These are phyloP conservation scores for Chlorella vulgaris DNA, from an alignment of 139 green algal genomes.

Conservation along the genomic window DNA sequence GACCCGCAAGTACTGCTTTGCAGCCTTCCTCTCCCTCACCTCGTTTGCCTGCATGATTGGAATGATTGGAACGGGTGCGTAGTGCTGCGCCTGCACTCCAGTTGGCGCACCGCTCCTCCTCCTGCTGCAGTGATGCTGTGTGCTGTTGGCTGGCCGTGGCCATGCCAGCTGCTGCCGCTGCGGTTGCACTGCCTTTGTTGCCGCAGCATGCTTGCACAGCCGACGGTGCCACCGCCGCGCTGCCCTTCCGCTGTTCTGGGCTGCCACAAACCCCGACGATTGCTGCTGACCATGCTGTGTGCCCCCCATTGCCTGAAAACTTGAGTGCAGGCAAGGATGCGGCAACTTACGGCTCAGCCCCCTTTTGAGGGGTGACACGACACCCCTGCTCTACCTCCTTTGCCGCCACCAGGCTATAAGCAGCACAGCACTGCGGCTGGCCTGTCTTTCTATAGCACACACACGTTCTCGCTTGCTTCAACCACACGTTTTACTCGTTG, in stretches of 20 bases:
- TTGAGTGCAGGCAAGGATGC: conserved; percentile 24
- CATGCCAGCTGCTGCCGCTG: neutral
- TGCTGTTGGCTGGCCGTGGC: neutral
- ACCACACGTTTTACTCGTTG: too few species aligned
- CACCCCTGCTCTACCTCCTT: neutral
- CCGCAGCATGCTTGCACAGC: neutral
- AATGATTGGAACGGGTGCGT: conserved; percentile 9
- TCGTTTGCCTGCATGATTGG: conserved; percentile 36
- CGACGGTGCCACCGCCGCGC: too few species aligned
- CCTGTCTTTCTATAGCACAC: too few species aligned
- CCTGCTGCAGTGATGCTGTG: neutral
- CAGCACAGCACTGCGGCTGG: too few species aligned
- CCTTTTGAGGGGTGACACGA: neutral
- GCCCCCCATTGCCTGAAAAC: too few species aligned
- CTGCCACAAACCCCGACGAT: too few species aligned
- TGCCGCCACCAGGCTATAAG: neutral
- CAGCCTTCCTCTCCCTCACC: conserved; percentile 1
- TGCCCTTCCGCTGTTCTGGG: neutral
- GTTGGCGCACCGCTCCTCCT: neutral
- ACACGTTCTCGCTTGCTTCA: too few species aligned
- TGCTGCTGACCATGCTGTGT: neutral
- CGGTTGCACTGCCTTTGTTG: neutral
- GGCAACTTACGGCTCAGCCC: conserved; percentile 4
- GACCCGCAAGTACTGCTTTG: conserved; percentile 34
- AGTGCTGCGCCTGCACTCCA: neutral